Base-by-base conservation (phyloP, 1,139 yeast species). In the Suhomyces wounanorum region DNA sequence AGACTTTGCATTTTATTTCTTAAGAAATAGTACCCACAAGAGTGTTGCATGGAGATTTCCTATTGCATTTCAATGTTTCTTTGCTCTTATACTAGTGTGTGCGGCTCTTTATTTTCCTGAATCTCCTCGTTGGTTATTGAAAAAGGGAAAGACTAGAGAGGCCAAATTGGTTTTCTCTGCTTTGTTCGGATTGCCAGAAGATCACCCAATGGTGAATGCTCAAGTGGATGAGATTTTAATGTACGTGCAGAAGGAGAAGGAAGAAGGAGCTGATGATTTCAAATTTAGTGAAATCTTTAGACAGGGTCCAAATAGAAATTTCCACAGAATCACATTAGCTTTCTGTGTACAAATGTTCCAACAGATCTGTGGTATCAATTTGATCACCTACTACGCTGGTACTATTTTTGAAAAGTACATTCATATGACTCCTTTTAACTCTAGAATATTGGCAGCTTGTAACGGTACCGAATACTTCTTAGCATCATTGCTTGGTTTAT, bases 331-430 rank as follows among this genome's bases (percentile, higher is more conserved):
- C 6, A 63, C 70, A 53, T 67, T 82, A 51, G 83, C 81, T 1
- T 70, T 70, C 40, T 77, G 80, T 72, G 68, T 73, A 11, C 82
- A 77, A 55, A 89, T 90, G 84, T 87, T 89, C 64, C 96, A 90
- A 72, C 96, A 89, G 67, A 87, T 90, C 72, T 89, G 96, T 70
- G 96, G 96, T 62, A 84, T 90, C 65, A 89, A 89, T 62, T 94
- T 89, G 48, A 89, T 90, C 68, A 95, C 96, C 16, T 86, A 86
- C 68, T 87, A 86, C 66, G 84, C 89, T 0, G 83, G 91, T 0
- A 77, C 87, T 8, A 89, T 89, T 55, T 89, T 89, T 67, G 77
- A 77, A 57, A 59, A 62, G 10, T 72, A 73, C 47, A 67, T 79
- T 43, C 78, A 77, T 8, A 67, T 78, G 68, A 54, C 63, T 26